These are phyloP conservation scores for Nannizziopsis barbatae DNA, from an alignment of 2,329 filamentous ascomycete genomes.

Conservation along the genomic window DNA sequence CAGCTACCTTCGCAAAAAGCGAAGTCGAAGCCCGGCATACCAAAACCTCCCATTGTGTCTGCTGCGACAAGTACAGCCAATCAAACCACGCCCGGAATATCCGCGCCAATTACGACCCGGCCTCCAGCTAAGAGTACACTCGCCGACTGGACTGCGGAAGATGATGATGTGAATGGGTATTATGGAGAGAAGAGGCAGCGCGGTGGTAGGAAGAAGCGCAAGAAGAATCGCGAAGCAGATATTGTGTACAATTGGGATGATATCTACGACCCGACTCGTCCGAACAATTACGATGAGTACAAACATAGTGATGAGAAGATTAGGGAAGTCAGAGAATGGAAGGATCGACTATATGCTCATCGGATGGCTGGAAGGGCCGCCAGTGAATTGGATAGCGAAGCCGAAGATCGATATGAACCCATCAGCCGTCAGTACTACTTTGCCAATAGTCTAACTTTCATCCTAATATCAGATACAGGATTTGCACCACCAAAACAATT, in stretches of 20 bases:
- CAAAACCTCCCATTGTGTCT: slow-evolving; percentile 31
- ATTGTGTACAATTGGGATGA: slow-evolving; percentile 72
- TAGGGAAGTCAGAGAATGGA: slow-evolving; percentile 73
- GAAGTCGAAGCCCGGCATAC: slow-evolving; percentile 52
- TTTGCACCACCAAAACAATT: slow-evolving; percentile 43
- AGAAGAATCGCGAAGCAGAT: slow-evolving; percentile 57
- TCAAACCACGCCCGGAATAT: slow-evolving; percentile 18
- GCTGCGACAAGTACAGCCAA: slow-evolving; percentile 2
- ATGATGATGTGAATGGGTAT: slow-evolving; percentile 60
- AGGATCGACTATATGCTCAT: slow-evolving; percentile 65
- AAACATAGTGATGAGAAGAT: slow-evolving; percentile 73
- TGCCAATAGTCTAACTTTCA: slow-evolving; percentile 13
- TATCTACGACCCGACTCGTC: slow-evolving; percentile 71
- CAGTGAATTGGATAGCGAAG: slow-evolving; percentile 41
- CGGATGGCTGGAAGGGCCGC: slow-evolving; percentile 40
- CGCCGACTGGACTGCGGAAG: slow-evolving; percentile 74
- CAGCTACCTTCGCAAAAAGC: slow-evolving; percentile 51
- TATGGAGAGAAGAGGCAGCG: slow-evolving; percentile 62
- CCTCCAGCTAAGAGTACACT: slow-evolving; percentile 54
- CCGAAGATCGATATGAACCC: slow-evolving; percentile 35
- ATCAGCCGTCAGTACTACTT: slow-evolving; percentile 36
- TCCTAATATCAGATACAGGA: slow-evolving; percentile 25
- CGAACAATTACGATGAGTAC: slow-evolving; percentile 77
- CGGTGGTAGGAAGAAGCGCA: slow-evolving; percentile 66
- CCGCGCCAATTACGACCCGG: slow-evolving; percentile 28